Evolutionary conservation across 495 filamentous ascomycete species (phyloP).

Genomic region (Penicillium soppii): DNA sequence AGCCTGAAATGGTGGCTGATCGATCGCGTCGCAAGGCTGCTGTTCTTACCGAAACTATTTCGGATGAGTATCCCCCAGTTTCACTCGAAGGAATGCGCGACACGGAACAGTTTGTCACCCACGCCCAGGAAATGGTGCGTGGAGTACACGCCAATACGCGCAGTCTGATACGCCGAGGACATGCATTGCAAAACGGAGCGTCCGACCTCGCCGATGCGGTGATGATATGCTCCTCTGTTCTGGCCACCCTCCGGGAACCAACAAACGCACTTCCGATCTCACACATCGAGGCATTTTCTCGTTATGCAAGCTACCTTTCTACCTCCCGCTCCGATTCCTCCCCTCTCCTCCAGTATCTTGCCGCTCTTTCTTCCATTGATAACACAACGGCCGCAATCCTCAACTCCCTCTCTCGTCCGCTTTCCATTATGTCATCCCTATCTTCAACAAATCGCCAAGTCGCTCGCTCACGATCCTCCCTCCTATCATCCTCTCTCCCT

Average conservation of each 20-base stretch:
- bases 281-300: conserved; percentile 68
- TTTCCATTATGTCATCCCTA: conserved; percentile 72
- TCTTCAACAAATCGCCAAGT: conserved; percentile 61
- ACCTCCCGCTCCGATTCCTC: conserved; percentile 67
- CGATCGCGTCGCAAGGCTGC: conserved; percentile 84
- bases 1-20: conserved; percentile 85
- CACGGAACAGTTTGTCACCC: conserved; percentile 87
- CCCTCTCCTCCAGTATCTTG: conserved; percentile 71
- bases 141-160: conserved; percentile 79
- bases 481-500: conserved; percentile 50
- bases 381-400: conserved; percentile 80
- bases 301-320: conserved; percentile 65
- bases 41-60: conserved; percentile 74
- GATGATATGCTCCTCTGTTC: conserved; percentile 52
- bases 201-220: conserved; percentile 71
- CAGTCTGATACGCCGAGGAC: conserved; percentile 63
- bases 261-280: conserved; percentile 57
- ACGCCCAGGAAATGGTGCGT: conserved; percentile 84
- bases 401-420: conserved; percentile 76
- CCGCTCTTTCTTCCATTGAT: conserved; percentile 70
- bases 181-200: conserved; percentile 33
- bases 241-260: conserved; percentile 48
- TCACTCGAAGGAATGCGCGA: conserved; percentile 72
- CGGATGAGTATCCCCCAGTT: conserved; percentile 82
- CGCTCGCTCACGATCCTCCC: conserved; percentile 69